Evolutionary conservation across 140 eudicot genomes (phyloP), one percentile per base, ranked within the genome.

Genomic region (Bidens hawaiensis): DNA sequence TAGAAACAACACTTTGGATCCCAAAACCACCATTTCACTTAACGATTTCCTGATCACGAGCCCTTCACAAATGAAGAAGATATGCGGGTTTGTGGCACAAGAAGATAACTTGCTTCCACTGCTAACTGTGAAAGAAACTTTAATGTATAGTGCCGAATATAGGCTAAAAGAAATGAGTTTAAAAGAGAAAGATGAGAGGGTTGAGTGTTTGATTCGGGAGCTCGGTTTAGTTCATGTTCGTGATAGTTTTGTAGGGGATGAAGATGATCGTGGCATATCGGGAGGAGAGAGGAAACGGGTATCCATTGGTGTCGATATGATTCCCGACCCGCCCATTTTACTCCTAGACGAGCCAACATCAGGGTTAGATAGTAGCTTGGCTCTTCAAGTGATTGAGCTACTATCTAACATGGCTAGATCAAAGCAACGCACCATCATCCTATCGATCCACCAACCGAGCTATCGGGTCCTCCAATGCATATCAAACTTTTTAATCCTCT

Each of bases 371-470:
- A 85, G 97, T 70, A 74, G 82, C 62, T 93, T 94, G 28, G 99
- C 99, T 12, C 85, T 93, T 26, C 97, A 85, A 71, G 99, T 93
- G 14, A 77, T 88, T 15, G 99, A 88, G 81, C 72, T 93, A 26
- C 88, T 93, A 49, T 77, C 95, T 11, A 76, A 70, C 45, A 85
- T 93, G 95, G 89, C 95, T 1, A 74, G 67, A 68, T 54, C 83
- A 26, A 93, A 81, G 69, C 82, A 79, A 57, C 83, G 93, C 54
- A 83, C 85, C 43, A 79, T 93, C n/a, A 58, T 93, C 12, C 22
- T 93, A 22, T 93, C 99, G 0, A 88, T 93, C 71, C 99, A 93
- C 61, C 99, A 93, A 78, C 99, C 99, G 1, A 88, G 99, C 61
- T 88, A 88, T 56, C 71, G 97, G 31, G 86, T 93, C 74, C 76